Conservation (phyloP, 1,284 basidiomycete species). For the Trichosporon sp. region DNA sequence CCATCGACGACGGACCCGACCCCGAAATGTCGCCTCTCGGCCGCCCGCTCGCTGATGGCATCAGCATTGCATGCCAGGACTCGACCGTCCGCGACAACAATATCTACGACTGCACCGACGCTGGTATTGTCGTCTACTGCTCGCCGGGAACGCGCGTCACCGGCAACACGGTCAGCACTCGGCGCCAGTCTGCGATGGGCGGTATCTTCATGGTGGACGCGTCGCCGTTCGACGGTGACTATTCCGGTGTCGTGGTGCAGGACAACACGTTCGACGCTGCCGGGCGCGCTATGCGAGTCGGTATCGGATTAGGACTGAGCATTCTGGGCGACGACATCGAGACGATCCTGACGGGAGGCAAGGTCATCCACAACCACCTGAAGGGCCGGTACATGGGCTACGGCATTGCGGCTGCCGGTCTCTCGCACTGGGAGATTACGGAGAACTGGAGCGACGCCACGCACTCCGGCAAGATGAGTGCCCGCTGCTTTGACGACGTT, state of each 20-base stretch:
- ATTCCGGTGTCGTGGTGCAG: conserved; percentile 52
- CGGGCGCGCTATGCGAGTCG: conserved; percentile 56
- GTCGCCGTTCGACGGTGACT: conserved; percentile 57
- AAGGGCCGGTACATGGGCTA: conserved; percentile 56
- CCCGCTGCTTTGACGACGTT: conserved; percentile 53
- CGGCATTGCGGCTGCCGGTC: conserved; percentile 55
- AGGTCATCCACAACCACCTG: conserved; percentile 48
- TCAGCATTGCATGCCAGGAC: conserved; percentile 55
- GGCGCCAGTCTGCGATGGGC: conserved; percentile 52
- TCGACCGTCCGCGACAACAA: conserved; percentile 51
- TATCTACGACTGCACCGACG: conserved; percentile 55
- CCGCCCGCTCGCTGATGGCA: conserved; percentile 55
- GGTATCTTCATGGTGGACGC: conserved; percentile 59
- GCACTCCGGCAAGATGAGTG: conserved; percentile 49
- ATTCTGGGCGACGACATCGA: conserved; percentile 58
- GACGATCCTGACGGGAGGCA: conserved; percentile 50
- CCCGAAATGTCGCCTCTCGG: conserved; percentile 54
- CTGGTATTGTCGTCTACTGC: conserved; percentile 58
- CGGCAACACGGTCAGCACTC: conserved; percentile 53
- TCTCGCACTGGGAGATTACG: conserved; percentile 51
- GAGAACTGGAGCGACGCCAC: conserved; percentile 55
- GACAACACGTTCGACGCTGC: conserved; percentile 56
- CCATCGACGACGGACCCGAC: conserved; percentile 53
- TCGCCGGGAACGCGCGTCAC: conserved; percentile 56
- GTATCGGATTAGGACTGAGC: conserved; percentile 57